A percentile compares a stretch with the other conserved stretches of the same genome.
Evolutionary conservation across 2,329 filamentous ascomycete species (phyloP).

Genomic region (Saccharata proteae): DNA sequence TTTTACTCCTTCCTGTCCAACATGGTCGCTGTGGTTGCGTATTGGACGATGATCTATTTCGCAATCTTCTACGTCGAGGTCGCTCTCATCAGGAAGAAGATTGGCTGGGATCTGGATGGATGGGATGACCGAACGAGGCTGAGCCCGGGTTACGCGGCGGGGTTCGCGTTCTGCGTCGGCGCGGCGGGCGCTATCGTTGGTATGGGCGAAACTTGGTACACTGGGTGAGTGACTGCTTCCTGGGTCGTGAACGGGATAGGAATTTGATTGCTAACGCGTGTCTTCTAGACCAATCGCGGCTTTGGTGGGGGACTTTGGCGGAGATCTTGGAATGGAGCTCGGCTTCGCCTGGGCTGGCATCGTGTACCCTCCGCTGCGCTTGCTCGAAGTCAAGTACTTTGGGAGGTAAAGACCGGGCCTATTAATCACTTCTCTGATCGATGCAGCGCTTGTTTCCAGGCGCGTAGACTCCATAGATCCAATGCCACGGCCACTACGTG

Average conservation of each 20-base stretch:
- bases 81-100: background rate
- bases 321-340: slow-evolving; percentile 50
- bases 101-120: slow-evolving; percentile 45
- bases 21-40: slow-evolving; percentile 52
- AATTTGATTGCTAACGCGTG: no score
- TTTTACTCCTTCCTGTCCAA: slow-evolving; percentile 57
- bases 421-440: no score
- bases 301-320: slow-evolving; percentile 45
- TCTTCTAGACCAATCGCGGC: slow-evolving; percentile 49
- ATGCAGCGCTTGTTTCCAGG: no score
- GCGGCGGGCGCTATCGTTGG: slow-evolving; percentile 54
- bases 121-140: slow-evolving; percentile 50
- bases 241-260: no score
- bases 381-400: no score
- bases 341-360: slow-evolving; percentile 48
- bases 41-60: slow-evolving; percentile 50
- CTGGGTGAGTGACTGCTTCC: no score
- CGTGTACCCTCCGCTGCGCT: slow-evolving; percentile 45
- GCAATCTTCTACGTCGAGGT: slow-evolving; percentile 43
- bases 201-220: slow-evolving; percentile 61
- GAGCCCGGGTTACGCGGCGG: slow-evolving; percentile 50
- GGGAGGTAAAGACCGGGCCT: no score
- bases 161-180: slow-evolving; percentile 49
- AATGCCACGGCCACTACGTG: no score
- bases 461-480: no score